Base-by-base conservation (phyloP, 2,329 filamentous ascomycete species). In the Fusarium zealandicum region DNA sequence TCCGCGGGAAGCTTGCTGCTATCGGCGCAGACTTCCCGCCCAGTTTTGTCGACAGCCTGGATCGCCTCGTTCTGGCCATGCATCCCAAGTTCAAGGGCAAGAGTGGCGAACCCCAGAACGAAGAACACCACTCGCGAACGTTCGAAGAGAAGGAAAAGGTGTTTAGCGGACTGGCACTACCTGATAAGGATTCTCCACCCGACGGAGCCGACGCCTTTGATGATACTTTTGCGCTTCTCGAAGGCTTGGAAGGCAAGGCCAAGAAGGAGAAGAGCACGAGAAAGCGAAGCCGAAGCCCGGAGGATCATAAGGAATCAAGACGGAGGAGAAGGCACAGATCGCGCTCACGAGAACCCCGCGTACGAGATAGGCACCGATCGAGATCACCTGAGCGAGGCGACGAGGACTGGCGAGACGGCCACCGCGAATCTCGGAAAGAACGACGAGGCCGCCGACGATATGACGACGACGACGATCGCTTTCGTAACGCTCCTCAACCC, bases 211-310 rank as follows among this genome's bases (percentile, higher is more conserved):
- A 90, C 70, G 90, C 86, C 16, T 89, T 97, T 69, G 95, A 98
- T 69, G 93, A 99, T 73, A 96, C 95, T 0, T 86, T 99, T 66
- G 93, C 93, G 1, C 82, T 96, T 67, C 75, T 99, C n/a, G 95
- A 98, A 73, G 89, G 87, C 1, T 76, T 98, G 32, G 92, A 92
- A 58, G 83, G 84, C 7, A 92, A 89, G 67, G 77, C 79, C 12
- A 80, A 77, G 64, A 79, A 79, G 55, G 80, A 78, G 52, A 78
- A 76, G 64, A 69, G 71, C 1, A 71, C 77, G 45, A 76, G 80
- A 54, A 87, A 86, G 70, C 79, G 86, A 51, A 88, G 80, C 68
- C 80, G 80, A 63, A 88, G 83, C 64, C 85, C 82, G 1, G 76
- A 77, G 31, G 77, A 85, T 6, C 75, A 82, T 57, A 69, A 68